phyloP scores from a whole-genome alignment of 1,284 basidiomycete species.

The Ustilago hordei region DNA sequence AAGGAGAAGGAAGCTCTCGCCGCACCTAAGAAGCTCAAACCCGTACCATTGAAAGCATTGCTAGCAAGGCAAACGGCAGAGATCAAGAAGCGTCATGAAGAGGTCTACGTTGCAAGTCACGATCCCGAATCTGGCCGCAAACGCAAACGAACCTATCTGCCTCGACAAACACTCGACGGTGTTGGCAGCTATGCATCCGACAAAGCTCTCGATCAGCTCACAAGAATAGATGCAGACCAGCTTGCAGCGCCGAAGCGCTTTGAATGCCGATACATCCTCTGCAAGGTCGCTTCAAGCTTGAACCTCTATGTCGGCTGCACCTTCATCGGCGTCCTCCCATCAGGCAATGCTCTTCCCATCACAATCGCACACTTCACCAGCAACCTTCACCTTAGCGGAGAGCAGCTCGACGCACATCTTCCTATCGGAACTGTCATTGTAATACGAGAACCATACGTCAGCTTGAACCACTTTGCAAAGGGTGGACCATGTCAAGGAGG shows the following conservation, averaged over 20 bases:
- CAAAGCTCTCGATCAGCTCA: slow-evolving; percentile 40
- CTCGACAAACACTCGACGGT: slow-evolving; percentile 62
- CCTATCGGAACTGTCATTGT: slow-evolving; percentile 61
- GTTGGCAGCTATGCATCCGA: slow-evolving; percentile 53
- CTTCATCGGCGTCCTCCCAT: slow-evolving; percentile 56
- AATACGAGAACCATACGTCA: slow-evolving; percentile 66
- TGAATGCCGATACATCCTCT: slow-evolving; percentile 55
- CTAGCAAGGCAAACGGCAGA: slow-evolving; percentile 58
- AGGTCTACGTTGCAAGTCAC: slow-evolving; percentile 30
- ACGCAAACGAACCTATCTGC: slow-evolving; percentile 46
- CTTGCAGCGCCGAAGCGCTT: slow-evolving; percentile 52
- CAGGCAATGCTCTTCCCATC: slow-evolving; percentile 55
- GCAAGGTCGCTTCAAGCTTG: slow-evolving; percentile 57
- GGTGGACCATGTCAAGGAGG: slow-evolving; percentile 60
- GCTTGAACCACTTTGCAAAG: slow-evolving; percentile 56
- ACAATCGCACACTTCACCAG: slow-evolving; percentile 65
- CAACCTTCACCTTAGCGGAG: slow-evolving; percentile 46
- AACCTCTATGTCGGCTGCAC: slow-evolving; percentile 60
- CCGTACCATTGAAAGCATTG: slow-evolving; percentile 57
- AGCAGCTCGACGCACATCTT: slow-evolving; percentile 46
- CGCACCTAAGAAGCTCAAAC: slow-evolving; percentile 53
- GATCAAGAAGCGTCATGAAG: slow-evolving; percentile 57
- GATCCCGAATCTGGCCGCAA: slow-evolving; percentile 33
- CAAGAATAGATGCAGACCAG: slow-evolving; percentile 46
- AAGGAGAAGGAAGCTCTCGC: slow-evolving; percentile 34